Conservation (phyloP, 2,329 filamentous ascomycete species). For the Aspergillus hiratsukae region DNA sequence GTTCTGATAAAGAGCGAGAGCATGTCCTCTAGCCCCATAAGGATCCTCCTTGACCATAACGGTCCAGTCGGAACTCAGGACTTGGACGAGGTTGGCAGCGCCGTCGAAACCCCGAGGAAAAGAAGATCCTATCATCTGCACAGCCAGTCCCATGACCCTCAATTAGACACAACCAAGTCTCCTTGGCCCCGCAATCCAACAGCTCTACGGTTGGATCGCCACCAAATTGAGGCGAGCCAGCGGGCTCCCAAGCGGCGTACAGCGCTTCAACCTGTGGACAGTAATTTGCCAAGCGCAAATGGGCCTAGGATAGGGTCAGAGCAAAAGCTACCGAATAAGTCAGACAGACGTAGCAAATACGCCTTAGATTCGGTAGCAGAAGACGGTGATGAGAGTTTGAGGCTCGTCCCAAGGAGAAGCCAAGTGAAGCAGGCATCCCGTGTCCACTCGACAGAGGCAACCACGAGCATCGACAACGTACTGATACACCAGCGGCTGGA, state of each 20-base stretch:
- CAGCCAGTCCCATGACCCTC: background rate
- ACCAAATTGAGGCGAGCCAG: background rate
- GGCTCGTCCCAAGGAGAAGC: background rate
- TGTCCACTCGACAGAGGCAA: background rate
- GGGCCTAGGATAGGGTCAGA: slow-evolving; percentile 5
- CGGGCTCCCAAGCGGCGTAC: slow-evolving; percentile 1
- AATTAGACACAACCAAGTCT: background rate
- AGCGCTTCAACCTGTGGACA: slow-evolving; percentile 26
- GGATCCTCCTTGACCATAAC: slow-evolving; percentile 4
- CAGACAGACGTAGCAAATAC: slow-evolving; percentile 19
- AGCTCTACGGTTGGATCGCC: background rate
- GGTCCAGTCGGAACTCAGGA: slow-evolving; percentile 56
- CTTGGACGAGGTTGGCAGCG: slow-evolving; percentile 48
- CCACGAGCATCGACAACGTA: background rate
- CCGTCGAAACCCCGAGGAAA: slow-evolving; percentile 41
- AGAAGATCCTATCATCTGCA: slow-evolving; percentile 7
- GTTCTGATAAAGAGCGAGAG: slow-evolving; percentile 34
- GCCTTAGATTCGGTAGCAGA: slow-evolving; percentile 47
- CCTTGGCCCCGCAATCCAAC: background rate
- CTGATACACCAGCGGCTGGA: slow-evolving; percentile 24
- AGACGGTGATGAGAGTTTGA: slow-evolving; percentile 40
- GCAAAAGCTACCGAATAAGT: slow-evolving; percentile 36
- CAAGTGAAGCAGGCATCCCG: background rate
- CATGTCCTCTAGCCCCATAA: slow-evolving; percentile 30
- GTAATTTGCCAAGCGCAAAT: slow-evolving; percentile 17